Percentiles rank a stretch among this genome's conserved stretches.
Evolutionary conservation across 805 yeast genomes (phyloP).

Genomic region (Starmerella sp.): DNA sequence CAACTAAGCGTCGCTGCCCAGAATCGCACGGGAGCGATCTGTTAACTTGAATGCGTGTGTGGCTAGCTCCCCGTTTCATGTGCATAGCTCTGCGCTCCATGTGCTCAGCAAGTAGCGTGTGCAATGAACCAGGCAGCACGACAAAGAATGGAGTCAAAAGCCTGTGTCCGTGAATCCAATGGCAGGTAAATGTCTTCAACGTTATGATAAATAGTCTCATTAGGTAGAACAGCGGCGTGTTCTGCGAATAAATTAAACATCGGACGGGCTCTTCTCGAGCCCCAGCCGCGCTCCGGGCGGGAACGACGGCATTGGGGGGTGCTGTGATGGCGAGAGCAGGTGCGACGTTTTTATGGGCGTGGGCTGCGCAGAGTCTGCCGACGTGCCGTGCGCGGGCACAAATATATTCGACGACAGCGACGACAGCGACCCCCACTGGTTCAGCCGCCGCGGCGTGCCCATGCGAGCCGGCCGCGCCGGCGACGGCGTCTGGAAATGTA

Average conservation of each 20-base stretch:
- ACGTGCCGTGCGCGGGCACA: neutral
- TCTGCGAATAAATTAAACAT: neutral
- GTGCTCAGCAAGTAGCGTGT: no score
- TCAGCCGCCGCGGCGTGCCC: conserved; percentile 2
- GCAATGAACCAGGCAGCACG: no score
- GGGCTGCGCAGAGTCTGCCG: neutral
- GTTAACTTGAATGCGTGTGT: no score
- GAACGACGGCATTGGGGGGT: neutral
- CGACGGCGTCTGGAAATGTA: conserved; percentile 67
- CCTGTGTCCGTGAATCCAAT: no score
- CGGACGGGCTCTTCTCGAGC: conserved; percentile 6
- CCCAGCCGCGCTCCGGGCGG: neutral
- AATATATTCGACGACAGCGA: neutral
- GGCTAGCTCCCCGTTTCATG: no score
- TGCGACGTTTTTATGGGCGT: neutral
- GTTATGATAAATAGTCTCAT: neutral
- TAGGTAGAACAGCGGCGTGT: neutral
- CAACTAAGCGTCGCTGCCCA: no score
- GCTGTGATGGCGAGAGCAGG: neutral
- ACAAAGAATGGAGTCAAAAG: no score
- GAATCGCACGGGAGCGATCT: no score
- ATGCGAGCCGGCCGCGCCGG: conserved; percentile 18
- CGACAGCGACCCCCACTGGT: conserved; percentile 4
- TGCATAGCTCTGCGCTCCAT: no score
- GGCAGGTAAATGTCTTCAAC: no score